A percentile compares a stretch with the other conserved stretches of the same genome.
Evolutionary conservation across 2,329 filamentous ascomycete species (phyloP).

Genomic region (Penicillium nordicum): DNA sequence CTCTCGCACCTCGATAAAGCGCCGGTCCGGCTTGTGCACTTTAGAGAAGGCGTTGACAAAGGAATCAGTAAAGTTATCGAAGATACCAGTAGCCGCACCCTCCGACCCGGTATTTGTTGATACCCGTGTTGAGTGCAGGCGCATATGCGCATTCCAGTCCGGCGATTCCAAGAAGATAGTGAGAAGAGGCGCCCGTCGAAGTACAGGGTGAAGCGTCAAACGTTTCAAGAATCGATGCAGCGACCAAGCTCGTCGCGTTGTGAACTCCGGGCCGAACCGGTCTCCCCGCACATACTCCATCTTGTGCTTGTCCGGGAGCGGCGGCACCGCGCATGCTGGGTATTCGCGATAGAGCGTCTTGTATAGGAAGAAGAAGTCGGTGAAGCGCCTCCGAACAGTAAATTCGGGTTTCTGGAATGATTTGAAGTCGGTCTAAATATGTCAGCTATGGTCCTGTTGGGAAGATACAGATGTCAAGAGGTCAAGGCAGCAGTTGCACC

Average conservation of each 20-base stretch:
- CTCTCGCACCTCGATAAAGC: slow-evolving; percentile 91
- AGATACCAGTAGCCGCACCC: slow-evolving; percentile 61
- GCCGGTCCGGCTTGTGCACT: slow-evolving; percentile 88
- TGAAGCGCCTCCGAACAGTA: slow-evolving; percentile 83
- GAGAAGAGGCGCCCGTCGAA: slow-evolving; percentile 77
- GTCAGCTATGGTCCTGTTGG: slow-evolving; percentile 12
- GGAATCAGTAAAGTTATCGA: slow-evolving; percentile 92
- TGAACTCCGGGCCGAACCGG: slow-evolving; percentile 92
- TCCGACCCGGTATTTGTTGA: slow-evolving; percentile 48
- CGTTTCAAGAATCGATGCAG: slow-evolving; percentile 87
- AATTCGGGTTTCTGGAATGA: slow-evolving; percentile 82
- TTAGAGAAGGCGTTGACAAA: slow-evolving; percentile 98
- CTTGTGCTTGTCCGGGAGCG: slow-evolving; percentile 95
- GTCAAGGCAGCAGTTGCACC: slow-evolving; percentile 17
- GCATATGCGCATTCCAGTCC: slow-evolving; percentile 98
- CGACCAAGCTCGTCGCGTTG: slow-evolving; percentile 79
- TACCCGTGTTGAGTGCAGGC: slow-evolving; percentile 65
- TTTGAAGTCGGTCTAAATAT: slow-evolving; percentile 80
- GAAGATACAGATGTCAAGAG: not conserved
- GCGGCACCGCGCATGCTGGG: slow-evolving; percentile 86
- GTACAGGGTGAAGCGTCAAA: slow-evolving; percentile 79
- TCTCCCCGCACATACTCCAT: slow-evolving; percentile 98
- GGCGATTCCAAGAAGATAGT: slow-evolving; percentile 86
- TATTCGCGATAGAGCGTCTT: slow-evolving; percentile 86
- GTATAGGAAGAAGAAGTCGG: slow-evolving; percentile 95